Evolutionary conservation across 306 rosid genomes (phyloP), one percentile per base, ranked within the genome.

Genomic region (Cucumis cinereus): DNA sequence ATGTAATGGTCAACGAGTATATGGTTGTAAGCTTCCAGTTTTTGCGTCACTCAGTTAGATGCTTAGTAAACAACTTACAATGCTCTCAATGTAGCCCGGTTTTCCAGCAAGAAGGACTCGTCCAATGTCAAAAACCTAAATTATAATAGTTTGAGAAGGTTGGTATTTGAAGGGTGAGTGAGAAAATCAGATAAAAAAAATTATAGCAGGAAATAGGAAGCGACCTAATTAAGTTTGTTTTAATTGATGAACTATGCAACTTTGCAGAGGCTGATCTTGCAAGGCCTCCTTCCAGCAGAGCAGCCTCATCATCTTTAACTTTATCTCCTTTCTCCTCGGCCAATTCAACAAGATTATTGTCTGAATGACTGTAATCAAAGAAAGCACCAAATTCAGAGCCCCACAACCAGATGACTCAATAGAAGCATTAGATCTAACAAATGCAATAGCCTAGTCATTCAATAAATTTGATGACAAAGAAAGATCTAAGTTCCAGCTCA

Each of bases 111-210:
- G 87, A 95, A 95, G 33, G 92, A 79, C 56, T 92, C 99, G 63
- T 95, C 99, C 96, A 95, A 82, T 38, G 96, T 90, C 84, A 92
- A 71, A 85, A 95, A 95, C 93, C 99, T 95, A 80, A 69, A 81
- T 76, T 73, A 23, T 35, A 52, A 75, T 73, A 72, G 77, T 61
- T 43, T 77, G 53, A 85, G 53, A 72, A 77, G 84, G 59, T 79
- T 77, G 77, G 68, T 80, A 49, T 74, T 56, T 41, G 73, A 79
- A 6, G 56, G 7, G 47, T 10, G 50, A 2, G 33, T 53, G 63
- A 35, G 64, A 35, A 14, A 30, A 33, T 4, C 20, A 17, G 19
- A 12, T 12, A 50, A 35, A 66, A 23, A 28, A 79, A 41, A 30
- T 30, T 57, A 57, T 19, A 14, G 77, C 17, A 67, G 45, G 77